Conservation (phyloP, 495 filamentous ascomycete species). For the Penicillium dipodomyicola region DNA sequence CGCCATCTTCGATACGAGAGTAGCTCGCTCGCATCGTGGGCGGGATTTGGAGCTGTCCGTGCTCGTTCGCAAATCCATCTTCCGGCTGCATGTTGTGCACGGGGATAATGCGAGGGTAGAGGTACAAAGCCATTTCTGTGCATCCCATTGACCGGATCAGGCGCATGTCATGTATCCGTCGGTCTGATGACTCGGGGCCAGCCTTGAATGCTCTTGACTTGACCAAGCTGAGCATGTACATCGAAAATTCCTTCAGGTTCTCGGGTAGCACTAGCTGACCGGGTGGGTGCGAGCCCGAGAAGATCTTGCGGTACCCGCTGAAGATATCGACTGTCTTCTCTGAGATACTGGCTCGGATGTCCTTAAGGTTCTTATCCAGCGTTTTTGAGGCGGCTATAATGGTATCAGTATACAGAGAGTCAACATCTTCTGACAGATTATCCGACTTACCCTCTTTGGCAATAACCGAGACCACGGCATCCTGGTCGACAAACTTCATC, state of each 20-base stretch:
- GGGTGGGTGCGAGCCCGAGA: conserved; percentile 79
- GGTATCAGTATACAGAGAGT: conserved; percentile 13
- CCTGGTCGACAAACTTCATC: conserved; percentile 92
- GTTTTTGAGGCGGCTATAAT: conserved; percentile 70
- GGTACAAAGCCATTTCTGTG: conserved; percentile 82
- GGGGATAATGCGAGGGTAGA: conserved; percentile 91
- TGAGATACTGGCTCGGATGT: conserved; percentile 76
- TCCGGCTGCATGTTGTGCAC: conserved; percentile 74
- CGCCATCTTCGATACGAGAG: conserved; percentile 86
- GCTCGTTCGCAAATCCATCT: conserved; percentile 86
- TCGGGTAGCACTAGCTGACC: conserved; percentile 94
- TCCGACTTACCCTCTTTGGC: conserved; percentile 72
- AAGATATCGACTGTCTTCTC: conserved; percentile 96
- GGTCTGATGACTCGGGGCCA: conserved; percentile 87
- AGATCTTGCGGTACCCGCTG: conserved; percentile 88
- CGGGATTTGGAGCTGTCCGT: conserved; percentile 77
- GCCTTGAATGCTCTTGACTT: conserved; percentile 95
- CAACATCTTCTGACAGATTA: background rate
- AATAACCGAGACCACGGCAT: conserved; percentile 81
- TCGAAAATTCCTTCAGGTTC: conserved; percentile 91
- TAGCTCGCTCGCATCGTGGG: conserved; percentile 77
- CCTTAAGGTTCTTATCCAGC: conserved; percentile 76
- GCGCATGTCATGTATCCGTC: conserved; percentile 85
- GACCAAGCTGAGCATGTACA: conserved; percentile 92
- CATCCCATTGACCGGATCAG: conserved; percentile 84